A percentile compares a stretch with the other conserved stretches of the same genome.
Evolutionary conservation across 345 rosid genomes (phyloP).

Genomic region (Hibiscus trionum): DNA sequence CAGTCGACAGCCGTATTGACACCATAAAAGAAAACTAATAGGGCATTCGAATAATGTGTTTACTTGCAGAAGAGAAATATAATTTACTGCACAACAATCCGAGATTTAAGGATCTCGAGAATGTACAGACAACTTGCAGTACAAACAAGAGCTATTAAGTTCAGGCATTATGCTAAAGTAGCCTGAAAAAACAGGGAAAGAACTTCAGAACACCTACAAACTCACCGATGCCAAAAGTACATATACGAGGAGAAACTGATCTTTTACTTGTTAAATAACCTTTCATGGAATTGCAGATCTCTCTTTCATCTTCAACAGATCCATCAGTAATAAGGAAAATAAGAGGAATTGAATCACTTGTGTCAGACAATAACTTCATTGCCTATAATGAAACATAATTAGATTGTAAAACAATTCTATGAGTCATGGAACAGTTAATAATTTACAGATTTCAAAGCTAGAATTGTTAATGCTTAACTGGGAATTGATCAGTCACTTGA

Average conservation of each 20-base stretch:
- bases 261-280: constrained; percentile 25
- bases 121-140: too few species aligned
- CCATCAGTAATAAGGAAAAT: constrained; percentile 89
- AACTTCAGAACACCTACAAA: background rate
- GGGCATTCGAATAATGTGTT: too few species aligned
- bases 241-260: constrained; percentile 61
- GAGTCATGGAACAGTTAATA: background rate
- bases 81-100: too few species aligned
- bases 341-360: constrained; percentile 50
- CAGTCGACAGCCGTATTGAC: background rate
- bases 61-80: too few species aligned
- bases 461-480: background rate
- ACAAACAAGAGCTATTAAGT: too few species aligned
- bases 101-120: too few species aligned
- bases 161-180: background rate
- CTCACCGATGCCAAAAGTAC: constrained; percentile 83
- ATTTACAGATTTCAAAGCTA: background rate
- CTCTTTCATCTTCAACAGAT: constrained; percentile 73
- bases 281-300: constrained; percentile 58
- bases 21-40: background rate
- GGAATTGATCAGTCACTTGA: background rate
- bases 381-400: constrained; percentile 40
- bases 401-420: background rate
- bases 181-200: background rate
- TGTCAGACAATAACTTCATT: constrained; percentile 53